Percentiles rank a stretch among this genome's conserved stretches.
Conservation (phyloP, 345 rosid species). For the Hibiscus syriacus region DNA sequence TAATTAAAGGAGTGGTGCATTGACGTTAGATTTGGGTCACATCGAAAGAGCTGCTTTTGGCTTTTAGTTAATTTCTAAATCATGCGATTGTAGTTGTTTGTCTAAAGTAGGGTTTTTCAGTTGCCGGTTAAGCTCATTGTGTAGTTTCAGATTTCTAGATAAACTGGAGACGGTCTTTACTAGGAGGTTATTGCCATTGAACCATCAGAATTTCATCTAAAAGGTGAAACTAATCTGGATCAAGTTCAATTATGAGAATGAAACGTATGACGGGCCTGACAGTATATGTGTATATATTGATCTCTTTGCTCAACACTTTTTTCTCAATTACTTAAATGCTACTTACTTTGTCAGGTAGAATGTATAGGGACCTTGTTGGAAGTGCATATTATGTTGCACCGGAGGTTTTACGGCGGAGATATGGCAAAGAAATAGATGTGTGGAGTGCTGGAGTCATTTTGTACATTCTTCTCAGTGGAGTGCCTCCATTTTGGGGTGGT, state of each 20-base stretch:
- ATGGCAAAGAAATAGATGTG: slow-evolving; percentile 85
- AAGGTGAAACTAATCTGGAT: background rate
- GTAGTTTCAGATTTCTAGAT: background rate
- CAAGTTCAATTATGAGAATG: background rate
- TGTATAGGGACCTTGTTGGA: slow-evolving; percentile 55
- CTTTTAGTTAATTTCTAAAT: background rate
- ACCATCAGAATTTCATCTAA: background rate
- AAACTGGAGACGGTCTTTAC: background rate
- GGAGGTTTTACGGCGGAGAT: slow-evolving; percentile 58
- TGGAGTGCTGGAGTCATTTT: slow-evolving; percentile 95
- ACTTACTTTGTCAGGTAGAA: slow-evolving; percentile 40
- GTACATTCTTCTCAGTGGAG: slow-evolving; percentile 90
- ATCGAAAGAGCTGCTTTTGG: background rate
- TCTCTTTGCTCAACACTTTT: background rate
- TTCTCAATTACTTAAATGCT: background rate
- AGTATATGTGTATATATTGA: background rate
- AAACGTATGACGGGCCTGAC: background rate
- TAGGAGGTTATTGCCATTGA: background rate
- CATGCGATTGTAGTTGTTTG: background rate
- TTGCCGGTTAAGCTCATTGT: background rate
- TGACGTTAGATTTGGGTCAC: background rate
- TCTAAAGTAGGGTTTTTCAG: background rate
- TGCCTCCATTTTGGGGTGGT: slow-evolving; percentile 98
- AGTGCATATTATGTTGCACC: slow-evolving; percentile 97
- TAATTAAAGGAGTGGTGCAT: background rate